A percentile compares a stretch with the other conserved stretches of the same genome.
phyloP scores from a whole-genome alignment of 2,329 filamentous ascomycete species.

The Alternaria ventricosa region DNA sequence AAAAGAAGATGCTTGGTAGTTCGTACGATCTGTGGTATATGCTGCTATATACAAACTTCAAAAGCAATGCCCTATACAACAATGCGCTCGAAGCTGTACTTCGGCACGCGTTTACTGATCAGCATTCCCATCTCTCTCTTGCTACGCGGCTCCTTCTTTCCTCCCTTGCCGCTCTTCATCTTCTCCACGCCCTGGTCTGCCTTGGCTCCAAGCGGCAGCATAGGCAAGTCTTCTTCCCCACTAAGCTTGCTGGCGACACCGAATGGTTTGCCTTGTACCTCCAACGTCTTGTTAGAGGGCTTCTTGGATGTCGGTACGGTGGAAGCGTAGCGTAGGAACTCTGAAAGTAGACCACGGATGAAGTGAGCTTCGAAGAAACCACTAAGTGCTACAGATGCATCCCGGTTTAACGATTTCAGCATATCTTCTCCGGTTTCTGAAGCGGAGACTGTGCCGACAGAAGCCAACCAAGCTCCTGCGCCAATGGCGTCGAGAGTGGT shows the following conservation, averaged over 20 bases:
- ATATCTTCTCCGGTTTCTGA: slow-evolving; percentile 67
- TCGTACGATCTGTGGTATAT: not conserved
- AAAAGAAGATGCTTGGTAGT: not conserved
- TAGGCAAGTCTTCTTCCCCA: slow-evolving; percentile 50
- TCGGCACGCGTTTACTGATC: slow-evolving; percentile 78
- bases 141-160: slow-evolving; percentile 73
- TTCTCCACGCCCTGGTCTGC: slow-evolving; percentile 55
- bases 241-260: slow-evolving; percentile 44
- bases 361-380: slow-evolving; percentile 73
- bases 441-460: slow-evolving; percentile 57
- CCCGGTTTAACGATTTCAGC: slow-evolving; percentile 68
- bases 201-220: slow-evolving; percentile 78
- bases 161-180: slow-evolving; percentile 67
- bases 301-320: slow-evolving; percentile 39
- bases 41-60: not conserved
- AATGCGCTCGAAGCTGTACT: slow-evolving; percentile 84
- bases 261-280: slow-evolving; percentile 56
- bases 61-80: slow-evolving; percentile 15
- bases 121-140: slow-evolving; percentile 77
- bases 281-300: slow-evolving; percentile 39
- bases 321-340: slow-evolving; percentile 66
- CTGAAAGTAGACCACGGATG: slow-evolving; percentile 68
- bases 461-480: slow-evolving; percentile 71
- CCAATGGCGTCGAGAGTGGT: slow-evolving; percentile 79
- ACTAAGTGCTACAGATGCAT: slow-evolving; percentile 74